Base-by-base conservation (phyloP, 257 asterid genomes). In the Ballota nigra region DNA sequence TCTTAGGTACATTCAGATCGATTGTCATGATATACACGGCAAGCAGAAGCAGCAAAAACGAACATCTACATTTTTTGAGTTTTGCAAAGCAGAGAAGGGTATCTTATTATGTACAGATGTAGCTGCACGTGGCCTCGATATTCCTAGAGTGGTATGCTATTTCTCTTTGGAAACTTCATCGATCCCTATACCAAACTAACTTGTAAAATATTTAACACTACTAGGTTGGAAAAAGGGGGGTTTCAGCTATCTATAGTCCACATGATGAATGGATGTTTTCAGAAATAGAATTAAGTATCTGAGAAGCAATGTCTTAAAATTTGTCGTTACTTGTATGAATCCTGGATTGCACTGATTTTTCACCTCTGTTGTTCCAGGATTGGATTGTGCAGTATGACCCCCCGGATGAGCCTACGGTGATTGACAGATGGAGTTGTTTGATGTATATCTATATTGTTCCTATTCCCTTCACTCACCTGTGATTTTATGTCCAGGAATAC, bases 321-420 rank as follows among this genome's bases (percentile, higher is more conserved):
- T 29, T 29, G n/a, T 31, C 6, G 28, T 1, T 56, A 22, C 23
- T 47, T 13, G 8, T 38, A 12, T 31, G 18, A 29, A 13, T 80
- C 22, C 22, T 6, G 34, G 22, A 28, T 67, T 59, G 23, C 4
- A 19, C 68, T 60, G 20, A 41, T 45, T 10, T 65, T 65, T 51
- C 77, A 59, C 64, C 24, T 20, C 53, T 61, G 16, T 29, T 64
- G 66, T 81, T 80, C 19, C 76, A 94, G 97, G 99, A 94, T 82
- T 94, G 99, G 99, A 91, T 94, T 77, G 95, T 94, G 85, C 97
- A 94, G 80, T 94, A 76, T 83, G 99, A 94, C 60, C 99, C 99
- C 55, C 97, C 99, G 0, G 97, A 91, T 82, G 97, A 91, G 63
- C 99, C 99, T 23, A 91, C 89, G 99, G 99, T 94, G 73, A 71